Evolutionary conservation across 257 asterid genomes (phyloP).

Genomic region (Solanum virginianum): DNA sequence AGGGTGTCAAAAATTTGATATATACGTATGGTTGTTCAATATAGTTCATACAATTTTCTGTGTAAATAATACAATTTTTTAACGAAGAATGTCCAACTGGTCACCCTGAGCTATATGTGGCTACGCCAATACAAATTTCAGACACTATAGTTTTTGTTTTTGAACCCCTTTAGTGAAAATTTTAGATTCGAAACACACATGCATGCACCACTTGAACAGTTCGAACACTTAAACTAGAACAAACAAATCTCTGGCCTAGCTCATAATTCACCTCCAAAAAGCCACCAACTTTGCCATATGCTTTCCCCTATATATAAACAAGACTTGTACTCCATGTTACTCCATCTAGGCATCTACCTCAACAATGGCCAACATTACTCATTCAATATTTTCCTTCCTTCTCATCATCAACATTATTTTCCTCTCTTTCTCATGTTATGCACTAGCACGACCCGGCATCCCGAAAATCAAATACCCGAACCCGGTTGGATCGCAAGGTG

Average conservation of each 20-base stretch:
- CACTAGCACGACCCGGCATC: background rate
- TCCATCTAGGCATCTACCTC: background rate
- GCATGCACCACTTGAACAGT: background rate
- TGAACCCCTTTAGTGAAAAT: no score
- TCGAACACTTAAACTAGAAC: background rate
- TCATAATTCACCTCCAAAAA: background rate
- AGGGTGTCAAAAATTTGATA: no score
- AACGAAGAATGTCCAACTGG: no score
- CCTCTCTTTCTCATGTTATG: background rate
- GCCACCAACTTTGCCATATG: background rate
- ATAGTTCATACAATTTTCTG: no score
- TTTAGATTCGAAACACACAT: background rate
- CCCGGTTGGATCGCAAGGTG: slow-evolving; percentile 20
- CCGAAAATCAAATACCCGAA: background rate
- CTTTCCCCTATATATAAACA: background rate
- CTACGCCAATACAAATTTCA: no score
- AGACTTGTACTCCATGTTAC: background rate
- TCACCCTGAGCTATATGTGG: no score
- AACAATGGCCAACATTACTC: background rate
- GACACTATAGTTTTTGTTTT: no score
- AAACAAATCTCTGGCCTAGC: background rate
- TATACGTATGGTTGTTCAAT: no score
- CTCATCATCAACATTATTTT: background rate
- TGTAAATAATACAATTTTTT: no score
- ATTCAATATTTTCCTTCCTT: background rate